Evolutionary conservation across 2,329 filamentous ascomycete species (phyloP).

Genomic region (Trichoderma pleuroti): DNA sequence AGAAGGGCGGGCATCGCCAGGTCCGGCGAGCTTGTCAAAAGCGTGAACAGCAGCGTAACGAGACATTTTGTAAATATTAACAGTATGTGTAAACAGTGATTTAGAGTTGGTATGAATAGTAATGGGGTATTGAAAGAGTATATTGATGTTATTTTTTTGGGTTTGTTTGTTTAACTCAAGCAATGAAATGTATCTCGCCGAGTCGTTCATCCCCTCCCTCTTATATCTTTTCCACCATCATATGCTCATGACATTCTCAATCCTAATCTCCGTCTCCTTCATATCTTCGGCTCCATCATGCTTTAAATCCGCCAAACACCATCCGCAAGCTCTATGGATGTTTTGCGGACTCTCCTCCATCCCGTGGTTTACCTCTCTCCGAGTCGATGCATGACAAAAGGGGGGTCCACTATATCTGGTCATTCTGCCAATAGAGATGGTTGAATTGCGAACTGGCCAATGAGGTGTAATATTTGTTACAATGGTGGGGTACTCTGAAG

Average conservation of each 20-base stretch:
- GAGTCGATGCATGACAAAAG: neutral
- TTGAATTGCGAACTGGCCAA: neutral
- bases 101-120: too few species aligned
- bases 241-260: neutral
- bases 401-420: neutral
- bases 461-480: neutral
- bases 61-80: neutral
- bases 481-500: neutral
- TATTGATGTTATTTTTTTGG: neutral
- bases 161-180: neutral
- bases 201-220: neutral
- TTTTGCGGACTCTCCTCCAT: neutral
- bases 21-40: slow-evolving; percentile 25
- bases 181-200: neutral
- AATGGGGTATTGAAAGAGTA: neutral
- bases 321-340: neutral
- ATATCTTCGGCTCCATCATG: neutral
- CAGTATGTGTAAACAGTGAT: neutral
- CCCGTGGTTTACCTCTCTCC: neutral
- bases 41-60: slow-evolving; percentile 34
- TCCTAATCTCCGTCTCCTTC: neutral
- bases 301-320: slow-evolving; percentile 8
- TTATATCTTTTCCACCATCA: neutral
- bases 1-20: slow-evolving; percentile 39
- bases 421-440: neutral